Conservation (phyloP, 225 moss, liverwort and hornwort genomes). For the Asterella californica region DNA sequence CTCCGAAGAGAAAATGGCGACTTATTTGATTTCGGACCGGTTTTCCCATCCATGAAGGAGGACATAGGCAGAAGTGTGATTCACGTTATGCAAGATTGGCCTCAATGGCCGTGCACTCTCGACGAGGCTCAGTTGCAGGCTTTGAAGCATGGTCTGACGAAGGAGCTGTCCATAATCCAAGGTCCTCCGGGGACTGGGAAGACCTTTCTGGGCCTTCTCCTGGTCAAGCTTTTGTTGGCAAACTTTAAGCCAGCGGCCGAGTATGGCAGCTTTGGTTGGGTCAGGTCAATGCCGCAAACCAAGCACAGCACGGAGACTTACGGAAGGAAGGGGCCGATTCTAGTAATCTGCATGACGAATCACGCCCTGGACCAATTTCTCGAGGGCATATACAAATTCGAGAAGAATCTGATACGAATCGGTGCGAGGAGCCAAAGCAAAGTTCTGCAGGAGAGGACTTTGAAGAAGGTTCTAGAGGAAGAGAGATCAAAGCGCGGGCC, state of each 20-base stretch:
- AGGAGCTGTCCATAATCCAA: constrained; percentile 51
- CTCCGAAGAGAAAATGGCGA: constrained; percentile 15
- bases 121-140: too few relatives aligned
- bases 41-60: constrained; percentile 26
- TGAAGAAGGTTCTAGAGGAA: constrained; percentile 16
- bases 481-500: background rate
- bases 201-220: constrained; percentile 39
- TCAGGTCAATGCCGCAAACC: background rate
- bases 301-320: background rate
- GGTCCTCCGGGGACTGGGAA: constrained; percentile 57
- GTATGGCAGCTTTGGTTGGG: background rate
- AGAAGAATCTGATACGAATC: constrained; percentile 31
- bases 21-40: constrained; percentile 26
- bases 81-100: too few relatives aligned
- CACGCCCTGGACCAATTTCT: constrained; percentile 50
- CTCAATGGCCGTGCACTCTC: too few relatives aligned
- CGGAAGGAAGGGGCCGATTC: constrained; percentile 40
- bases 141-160: constrained; percentile 49
- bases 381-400: constrained; percentile 32
- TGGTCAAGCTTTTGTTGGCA: too few relatives aligned
- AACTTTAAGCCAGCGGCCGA: constrained; percentile 3
- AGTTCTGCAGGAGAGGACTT: constrained; percentile 1
- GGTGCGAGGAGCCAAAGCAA: constrained; percentile 31
- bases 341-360: constrained; percentile 43
- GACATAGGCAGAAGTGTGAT: too few relatives aligned